A percentile compares a stretch with the other conserved stretches of the same genome.
These are phyloP conservation scores for Panicum virgatum DNA, from an alignment of 202 grass and related monocot species.

Conservation along the genomic window DNA sequence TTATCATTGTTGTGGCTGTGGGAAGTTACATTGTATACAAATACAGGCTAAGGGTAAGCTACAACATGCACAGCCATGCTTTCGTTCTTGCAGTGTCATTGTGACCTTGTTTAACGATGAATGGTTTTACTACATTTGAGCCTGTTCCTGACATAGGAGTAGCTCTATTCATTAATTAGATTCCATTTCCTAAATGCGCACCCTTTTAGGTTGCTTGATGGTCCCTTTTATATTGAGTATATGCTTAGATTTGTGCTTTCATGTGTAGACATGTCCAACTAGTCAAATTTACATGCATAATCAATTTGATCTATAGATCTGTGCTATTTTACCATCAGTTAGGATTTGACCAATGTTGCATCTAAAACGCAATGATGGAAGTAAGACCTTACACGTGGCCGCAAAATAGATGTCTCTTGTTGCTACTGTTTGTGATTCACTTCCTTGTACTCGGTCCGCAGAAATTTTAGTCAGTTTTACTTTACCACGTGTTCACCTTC, in stretches of 20 bases:
- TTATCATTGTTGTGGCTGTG: conserved; percentile 50
- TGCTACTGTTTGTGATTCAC: neutral
- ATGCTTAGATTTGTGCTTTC: neutral
- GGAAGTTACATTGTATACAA: conserved; percentile 85
- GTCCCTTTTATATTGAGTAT: neutral
- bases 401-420: neutral
- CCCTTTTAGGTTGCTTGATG: conserved; percentile 1
- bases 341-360: neutral
- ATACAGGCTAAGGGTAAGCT: conserved; percentile 93
- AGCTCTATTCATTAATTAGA: neutral
- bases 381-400: neutral
- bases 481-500: no score
- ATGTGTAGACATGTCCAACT: neutral
- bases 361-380: neutral
- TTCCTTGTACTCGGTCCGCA: neutral
- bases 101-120: neutral
- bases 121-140: conserved; percentile 8
- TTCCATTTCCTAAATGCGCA: neutral
- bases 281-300: conserved; percentile 1
- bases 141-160: neutral
- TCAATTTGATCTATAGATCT: neutral
- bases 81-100: conserved; percentile 18
- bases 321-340: neutral
- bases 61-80: conserved; percentile 3
- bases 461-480: neutral